Conservation (phyloP, 2,329 filamentous ascomycete genomes). For the Fonsecaea erecta region DNA sequence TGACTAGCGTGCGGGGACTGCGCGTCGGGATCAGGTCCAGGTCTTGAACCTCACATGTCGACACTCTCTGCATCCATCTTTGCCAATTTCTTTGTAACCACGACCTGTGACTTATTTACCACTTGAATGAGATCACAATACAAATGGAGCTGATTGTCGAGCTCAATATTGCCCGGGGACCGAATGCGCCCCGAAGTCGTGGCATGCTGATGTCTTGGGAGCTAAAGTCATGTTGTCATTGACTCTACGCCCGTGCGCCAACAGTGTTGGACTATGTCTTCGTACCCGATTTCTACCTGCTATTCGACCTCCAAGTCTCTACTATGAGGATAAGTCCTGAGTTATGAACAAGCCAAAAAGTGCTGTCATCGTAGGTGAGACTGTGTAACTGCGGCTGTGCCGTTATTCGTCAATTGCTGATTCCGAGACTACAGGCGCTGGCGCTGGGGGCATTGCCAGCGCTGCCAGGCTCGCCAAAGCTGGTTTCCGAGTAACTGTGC, state of each 20-base stretch:
- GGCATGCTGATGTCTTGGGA: conserved; percentile 5
- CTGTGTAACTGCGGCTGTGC: conserved; percentile 9
- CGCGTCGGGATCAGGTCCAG: neutral
- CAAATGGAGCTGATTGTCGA: neutral
- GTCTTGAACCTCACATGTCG: neutral
- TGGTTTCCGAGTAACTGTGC: conserved; percentile 71
- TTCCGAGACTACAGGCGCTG: conserved; percentile 59
- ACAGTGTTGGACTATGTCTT: conserved; percentile 25
- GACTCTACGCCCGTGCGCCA: conserved; percentile 20
- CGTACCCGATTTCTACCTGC: neutral
- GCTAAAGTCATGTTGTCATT: conserved; percentile 37
- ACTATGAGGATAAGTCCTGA: neutral
- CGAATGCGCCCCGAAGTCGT: neutral
- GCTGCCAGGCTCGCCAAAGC: conserved; percentile 73
- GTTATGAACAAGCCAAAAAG: conserved; percentile 47
- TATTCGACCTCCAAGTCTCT: conserved; percentile 4
- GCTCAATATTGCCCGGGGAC: neutral
- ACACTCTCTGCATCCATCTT: neutral
- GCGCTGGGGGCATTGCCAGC: conserved; percentile 72
- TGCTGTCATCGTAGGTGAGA: conserved; percentile 60
- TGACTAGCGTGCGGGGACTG: neutral
- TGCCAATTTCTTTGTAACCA: neutral
- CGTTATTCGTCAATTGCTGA: neutral
- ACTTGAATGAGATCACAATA: neutral
- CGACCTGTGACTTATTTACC: neutral